Percentiles rank a stretch among this genome's conserved stretches.
Conservation (phyloP, 129 eudicot genomes). For the Chrysanthemum makinoi region DNA sequence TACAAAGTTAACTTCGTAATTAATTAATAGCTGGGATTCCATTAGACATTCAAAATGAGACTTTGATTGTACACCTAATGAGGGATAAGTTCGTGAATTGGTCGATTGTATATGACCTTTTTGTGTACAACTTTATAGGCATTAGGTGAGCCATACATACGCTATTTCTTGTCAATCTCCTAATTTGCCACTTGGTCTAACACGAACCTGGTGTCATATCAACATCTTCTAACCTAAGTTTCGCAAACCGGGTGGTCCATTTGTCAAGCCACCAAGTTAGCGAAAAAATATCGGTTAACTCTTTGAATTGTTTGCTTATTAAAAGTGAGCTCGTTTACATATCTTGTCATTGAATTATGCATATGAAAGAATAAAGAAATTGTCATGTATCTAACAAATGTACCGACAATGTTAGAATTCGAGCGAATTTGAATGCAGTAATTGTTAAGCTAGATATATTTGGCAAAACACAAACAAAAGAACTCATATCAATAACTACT, state of each 20-base stretch:
- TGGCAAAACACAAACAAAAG: constrained; percentile 18
- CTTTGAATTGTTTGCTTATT: background rate
- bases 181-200: constrained; percentile 30
- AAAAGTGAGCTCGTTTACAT: background rate
- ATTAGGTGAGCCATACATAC: constrained; percentile 33
- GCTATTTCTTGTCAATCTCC: constrained; percentile 24
- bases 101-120: constrained; percentile 19
- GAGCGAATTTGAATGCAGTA: constrained; percentile 13
- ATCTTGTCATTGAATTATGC: background rate
- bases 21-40: too few species aligned
- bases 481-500: background rate
- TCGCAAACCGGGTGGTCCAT: constrained; percentile 20
- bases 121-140: constrained; percentile 25
- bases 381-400: constrained; percentile 3
- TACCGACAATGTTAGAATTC: constrained; percentile 7
- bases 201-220: constrained; percentile 19
- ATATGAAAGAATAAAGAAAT: background rate
- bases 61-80: constrained; percentile 18
- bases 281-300: background rate
- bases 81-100: constrained; percentile 28
- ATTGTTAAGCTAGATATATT: constrained; percentile 25
- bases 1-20: too few species aligned
- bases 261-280: constrained; percentile 22
- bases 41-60: background rate
- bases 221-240: constrained; percentile 24